phyloP scores from a whole-genome alignment of 768 basidiomycete species.

The Flagelloscypha sp. region DNA sequence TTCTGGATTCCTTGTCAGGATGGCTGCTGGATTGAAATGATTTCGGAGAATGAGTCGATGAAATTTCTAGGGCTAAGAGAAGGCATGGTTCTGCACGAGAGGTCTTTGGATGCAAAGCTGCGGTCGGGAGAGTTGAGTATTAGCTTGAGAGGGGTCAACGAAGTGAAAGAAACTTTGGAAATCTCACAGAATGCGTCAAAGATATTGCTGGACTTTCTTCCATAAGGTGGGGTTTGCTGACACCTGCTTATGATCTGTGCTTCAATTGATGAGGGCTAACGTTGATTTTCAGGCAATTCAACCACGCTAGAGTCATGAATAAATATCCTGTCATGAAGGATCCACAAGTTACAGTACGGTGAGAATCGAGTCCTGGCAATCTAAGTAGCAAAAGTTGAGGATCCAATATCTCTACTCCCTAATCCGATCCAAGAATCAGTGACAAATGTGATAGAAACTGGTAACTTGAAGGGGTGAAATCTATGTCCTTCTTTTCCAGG shows the following conservation, averaged over 20 bases:
- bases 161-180: not conserved
- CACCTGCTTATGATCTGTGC: constrained; percentile 13
- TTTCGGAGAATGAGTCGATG: not conserved
- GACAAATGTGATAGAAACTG: no score
- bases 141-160: constrained; percentile 1
- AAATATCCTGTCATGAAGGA: no score
- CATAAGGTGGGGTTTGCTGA: constrained; percentile 1
- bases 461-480: no score
- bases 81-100: not conserved
- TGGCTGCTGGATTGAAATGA: constrained; percentile 16
- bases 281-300: no score
- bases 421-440: no score
- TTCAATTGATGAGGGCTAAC: no score
- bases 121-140: not conserved
- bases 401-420: no score
- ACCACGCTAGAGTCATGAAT: no score
- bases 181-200: not conserved
- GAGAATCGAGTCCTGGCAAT: no score
- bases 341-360: no score
- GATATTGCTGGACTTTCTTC: not conserved
- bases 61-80: constrained; percentile 1
- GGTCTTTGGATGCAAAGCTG: not conserved
- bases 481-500: no score
- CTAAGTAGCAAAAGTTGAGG: no score
- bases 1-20: constrained; percentile 19